phyloP scores from a whole-genome alignment of 2,329 filamentous ascomycete species.

The Rhinocladiella similis region DNA sequence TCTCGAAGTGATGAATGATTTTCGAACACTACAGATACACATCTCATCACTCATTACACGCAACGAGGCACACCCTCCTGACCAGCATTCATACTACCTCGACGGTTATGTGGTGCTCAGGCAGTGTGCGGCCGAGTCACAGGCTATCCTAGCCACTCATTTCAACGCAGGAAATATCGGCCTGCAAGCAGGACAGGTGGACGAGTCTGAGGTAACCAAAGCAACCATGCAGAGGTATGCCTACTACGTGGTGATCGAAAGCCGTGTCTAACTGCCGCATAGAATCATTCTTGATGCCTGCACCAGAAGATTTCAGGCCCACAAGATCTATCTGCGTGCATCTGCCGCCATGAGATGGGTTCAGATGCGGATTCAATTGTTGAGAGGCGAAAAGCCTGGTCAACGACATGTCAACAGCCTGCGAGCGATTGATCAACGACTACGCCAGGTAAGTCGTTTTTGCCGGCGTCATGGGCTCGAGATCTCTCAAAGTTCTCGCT shows the following conservation, averaged over 20 bases:
- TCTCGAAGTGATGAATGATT: conserved; percentile 65
- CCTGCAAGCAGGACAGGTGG: conserved; percentile 28
- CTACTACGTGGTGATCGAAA: conserved; percentile 37
- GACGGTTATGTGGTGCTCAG: conserved; percentile 60
- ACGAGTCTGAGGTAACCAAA: conserved; percentile 56
- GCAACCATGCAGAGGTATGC: conserved; percentile 57
- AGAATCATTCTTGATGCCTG: conserved; percentile 63
- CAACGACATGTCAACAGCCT: conserved; percentile 50
- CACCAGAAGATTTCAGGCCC: conserved; percentile 61
- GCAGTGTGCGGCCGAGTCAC: conserved; percentile 57
- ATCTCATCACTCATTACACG: conserved; percentile 46
- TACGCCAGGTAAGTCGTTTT: conserved; percentile 48
- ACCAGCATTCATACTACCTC: conserved; percentile 56
- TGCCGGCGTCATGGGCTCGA: background rate
- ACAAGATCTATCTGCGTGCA: conserved; percentile 60
- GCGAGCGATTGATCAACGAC: conserved; percentile 48
- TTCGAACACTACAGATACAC: conserved; percentile 60
- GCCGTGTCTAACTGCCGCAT: conserved; percentile 60
- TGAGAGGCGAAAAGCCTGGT: conserved; percentile 52
- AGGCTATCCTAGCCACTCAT: conserved; percentile 54
- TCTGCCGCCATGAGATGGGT: conserved; percentile 61
- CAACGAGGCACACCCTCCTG: conserved; percentile 51
- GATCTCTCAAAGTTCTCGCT: background rate
- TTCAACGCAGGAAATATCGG: conserved; percentile 49
- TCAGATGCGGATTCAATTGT: conserved; percentile 51